Evolutionary conservation across 306 rosid species (phyloP), one percentile per base, ranked within the genome.

Genomic region (Inga laurina): DNA sequence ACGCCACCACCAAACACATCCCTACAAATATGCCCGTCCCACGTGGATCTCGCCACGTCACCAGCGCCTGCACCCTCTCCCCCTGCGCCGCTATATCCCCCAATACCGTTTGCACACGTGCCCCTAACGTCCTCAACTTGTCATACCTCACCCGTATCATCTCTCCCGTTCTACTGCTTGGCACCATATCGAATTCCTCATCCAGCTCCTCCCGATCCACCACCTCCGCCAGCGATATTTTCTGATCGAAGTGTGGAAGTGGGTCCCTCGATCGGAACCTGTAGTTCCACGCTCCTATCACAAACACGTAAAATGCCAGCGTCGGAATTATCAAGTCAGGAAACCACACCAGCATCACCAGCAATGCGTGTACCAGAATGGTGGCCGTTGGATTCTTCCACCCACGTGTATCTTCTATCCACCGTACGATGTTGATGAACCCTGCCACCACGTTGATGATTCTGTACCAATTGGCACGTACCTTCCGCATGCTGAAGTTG

Each of bases 1-100:
- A 37, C 0, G 98, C 98, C 72, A 91, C 95, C 4, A 83, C 73
- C 35, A 93, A 91, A 32, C 99, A 95, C 76, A 93, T 10, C 30
- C 87, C 92, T 0, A 93, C 78, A 74, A 96, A 96, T 4, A 96
- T 88, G 35, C 97, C 98, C 0, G 93, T 96, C 13, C 96, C 98
- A 6, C 91, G 88, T 43, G 97, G 99, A 59, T 96, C 98, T 0
- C 93, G 83, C 99, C 99, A 96, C n/a, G 97, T 96, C 80, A 96
- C 98, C 82, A 96, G 52, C 0, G 99, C 93, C 3, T 95, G 98
- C 82, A 91, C 72, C 0, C 99, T 84, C 83, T 95, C 99, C 0
- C 96, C 95, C 39, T 91, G 99, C 19, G 98, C 79, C 0, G 99
- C 98, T 8, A 91, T 68, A 59, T 93, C 98, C 0, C 98, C 99